phyloP scores from a whole-genome alignment of 192 early-diverging fungal genomes.

The Gaertneriomyces sp. region DNA sequence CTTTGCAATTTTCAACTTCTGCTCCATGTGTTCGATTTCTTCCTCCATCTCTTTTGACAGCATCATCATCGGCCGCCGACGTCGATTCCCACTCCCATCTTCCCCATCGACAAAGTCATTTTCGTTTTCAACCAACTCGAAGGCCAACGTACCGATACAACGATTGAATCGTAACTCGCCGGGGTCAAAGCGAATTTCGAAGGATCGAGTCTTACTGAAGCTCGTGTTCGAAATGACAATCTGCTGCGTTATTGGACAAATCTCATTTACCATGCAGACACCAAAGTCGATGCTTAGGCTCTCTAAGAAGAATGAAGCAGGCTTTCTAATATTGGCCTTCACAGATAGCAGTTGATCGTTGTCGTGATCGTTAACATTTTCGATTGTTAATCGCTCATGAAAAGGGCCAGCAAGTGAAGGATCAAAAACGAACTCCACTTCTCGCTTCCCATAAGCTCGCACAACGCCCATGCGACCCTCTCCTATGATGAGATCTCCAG shows the following conservation, averaged over 20 bases:
- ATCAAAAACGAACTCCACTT: conserved; percentile 89
- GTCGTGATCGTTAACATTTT: conserved; percentile 82
- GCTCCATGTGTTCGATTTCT: conserved; percentile 92
- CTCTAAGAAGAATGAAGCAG: conserved; percentile 82
- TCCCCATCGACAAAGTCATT: conserved; percentile 45
- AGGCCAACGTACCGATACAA: conserved; percentile 58
- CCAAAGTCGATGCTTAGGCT: conserved; percentile 74
- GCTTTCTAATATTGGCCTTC: conserved; percentile 87
- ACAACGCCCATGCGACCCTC: conserved; percentile 82
- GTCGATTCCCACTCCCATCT: conserved; percentile 17
- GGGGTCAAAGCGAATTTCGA: conserved; percentile 74
- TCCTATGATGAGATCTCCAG: conserved; percentile 81
- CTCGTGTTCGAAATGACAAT: conserved; percentile 82
- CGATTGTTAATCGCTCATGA: conserved; percentile 79
- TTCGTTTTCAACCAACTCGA: conserved; percentile 58
- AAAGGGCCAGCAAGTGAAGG: conserved; percentile 86
- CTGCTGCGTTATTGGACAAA: conserved; percentile 47
- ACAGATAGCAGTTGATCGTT: conserved; percentile 76
- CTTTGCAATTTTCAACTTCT: conserved; percentile 94
- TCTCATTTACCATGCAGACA: conserved; percentile 55
- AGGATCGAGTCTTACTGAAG: conserved; percentile 65
- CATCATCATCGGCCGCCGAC: conserved; percentile 34
- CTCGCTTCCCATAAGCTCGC: conserved; percentile 83
- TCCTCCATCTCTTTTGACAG: conserved; percentile 78
- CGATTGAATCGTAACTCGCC: conserved; percentile 62